These are phyloP conservation scores for Trichoderma sp. DNA, from an alignment of 2,329 filamentous ascomycete species.

Conservation along the genomic window DNA sequence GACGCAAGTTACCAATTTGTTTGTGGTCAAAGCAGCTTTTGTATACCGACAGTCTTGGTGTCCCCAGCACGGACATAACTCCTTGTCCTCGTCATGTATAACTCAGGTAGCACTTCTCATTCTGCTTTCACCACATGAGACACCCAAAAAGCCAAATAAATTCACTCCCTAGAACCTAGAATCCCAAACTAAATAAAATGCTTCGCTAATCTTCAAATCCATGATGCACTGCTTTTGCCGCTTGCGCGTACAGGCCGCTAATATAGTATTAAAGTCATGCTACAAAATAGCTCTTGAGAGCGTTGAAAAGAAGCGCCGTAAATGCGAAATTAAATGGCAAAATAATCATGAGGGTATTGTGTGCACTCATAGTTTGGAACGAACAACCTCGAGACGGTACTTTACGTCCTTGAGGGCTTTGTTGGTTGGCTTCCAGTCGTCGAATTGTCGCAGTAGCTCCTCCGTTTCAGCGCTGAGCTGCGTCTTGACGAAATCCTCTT, in stretches of 20 bases:
- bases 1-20: background rate
- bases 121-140: background rate
- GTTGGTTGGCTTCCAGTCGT: slow-evolving; percentile 86
- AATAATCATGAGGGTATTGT: background rate
- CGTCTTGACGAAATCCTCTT: slow-evolving; percentile 86
- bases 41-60: background rate
- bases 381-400: slow-evolving; percentile 86
- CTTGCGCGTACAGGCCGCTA: slow-evolving; percentile 1
- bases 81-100: background rate
- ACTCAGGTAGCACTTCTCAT: background rate
- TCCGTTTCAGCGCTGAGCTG: slow-evolving; percentile 76
- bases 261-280: background rate
- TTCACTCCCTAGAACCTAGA: background rate
- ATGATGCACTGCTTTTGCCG: background rate
- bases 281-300: background rate
- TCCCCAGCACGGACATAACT: background rate
- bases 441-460: slow-evolving; percentile 81
- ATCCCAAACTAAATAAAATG: background rate
- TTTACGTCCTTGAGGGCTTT: slow-evolving; percentile 96
- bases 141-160: background rate
- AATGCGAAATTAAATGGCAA: background rate
- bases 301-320: background rate
- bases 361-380: slow-evolving; percentile 70
- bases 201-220: slow-evolving; percentile 8
- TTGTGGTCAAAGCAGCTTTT: background rate